Evolutionary conservation across 139 green algal genomes (phyloP).

Genomic region (Trebouxia sp.): DNA sequence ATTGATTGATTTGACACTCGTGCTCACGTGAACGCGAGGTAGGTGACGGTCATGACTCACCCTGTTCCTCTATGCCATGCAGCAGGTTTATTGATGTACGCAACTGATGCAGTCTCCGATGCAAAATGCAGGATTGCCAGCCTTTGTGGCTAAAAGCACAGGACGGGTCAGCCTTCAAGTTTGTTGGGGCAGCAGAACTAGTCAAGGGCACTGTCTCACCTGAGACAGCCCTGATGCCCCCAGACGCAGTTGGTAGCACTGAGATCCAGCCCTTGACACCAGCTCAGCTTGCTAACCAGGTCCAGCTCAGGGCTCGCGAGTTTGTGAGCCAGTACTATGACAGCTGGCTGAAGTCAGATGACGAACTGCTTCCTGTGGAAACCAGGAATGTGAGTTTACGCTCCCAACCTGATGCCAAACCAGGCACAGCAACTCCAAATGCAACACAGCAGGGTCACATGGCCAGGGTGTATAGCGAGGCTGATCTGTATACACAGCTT

Average conservation of each 20-base stretch:
- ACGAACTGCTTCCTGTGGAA: slow-evolving; percentile 57
- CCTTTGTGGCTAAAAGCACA: slow-evolving; percentile 55
- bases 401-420: not conserved
- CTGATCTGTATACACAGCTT: slow-evolving; percentile 73
- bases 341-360: slow-evolving; percentile 63
- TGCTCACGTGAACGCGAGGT: too few relatives aligned
- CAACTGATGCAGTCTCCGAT: too few relatives aligned
- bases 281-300: slow-evolving; percentile 80
- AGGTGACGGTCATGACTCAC: too few relatives aligned
- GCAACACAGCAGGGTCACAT: slow-evolving; percentile 35
- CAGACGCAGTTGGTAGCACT: slow-evolving; percentile 32
- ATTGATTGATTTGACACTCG: too few relatives aligned
- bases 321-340: slow-evolving; percentile 66
- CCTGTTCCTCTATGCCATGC: too few relatives aligned
- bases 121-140: slow-evolving; percentile 53
- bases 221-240: slow-evolving; percentile 39
- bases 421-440: slow-evolving; percentile 9
- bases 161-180: slow-evolving; percentile 57
- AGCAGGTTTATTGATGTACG: too few relatives aligned
- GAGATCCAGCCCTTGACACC: not conserved
- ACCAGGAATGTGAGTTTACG: slow-evolving; percentile 60
- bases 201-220: slow-evolving; percentile 34
- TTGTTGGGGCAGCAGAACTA: slow-evolving; percentile 55
- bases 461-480: slow-evolving; percentile 48
- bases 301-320: slow-evolving; percentile 44